Percentiles rank a stretch among this genome's conserved stretches.
Evolutionary conservation across 306 rosid genomes (phyloP).

Genomic region (Alnus glutinosa): DNA sequence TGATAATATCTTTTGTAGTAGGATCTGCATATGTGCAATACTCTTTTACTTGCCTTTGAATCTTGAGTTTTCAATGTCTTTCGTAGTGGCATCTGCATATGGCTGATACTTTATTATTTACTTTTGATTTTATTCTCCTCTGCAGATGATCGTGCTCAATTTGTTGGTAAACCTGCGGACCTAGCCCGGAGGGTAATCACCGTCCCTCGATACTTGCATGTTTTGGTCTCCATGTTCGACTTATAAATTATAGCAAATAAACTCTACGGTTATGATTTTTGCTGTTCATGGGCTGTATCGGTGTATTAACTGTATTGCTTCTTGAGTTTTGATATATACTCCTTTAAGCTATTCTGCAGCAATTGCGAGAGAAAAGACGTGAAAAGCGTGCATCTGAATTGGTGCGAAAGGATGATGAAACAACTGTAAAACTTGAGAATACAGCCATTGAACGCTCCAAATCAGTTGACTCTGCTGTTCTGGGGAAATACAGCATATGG

Average conservation of each 20-base stretch:
- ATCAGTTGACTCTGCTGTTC: constrained; percentile 72
- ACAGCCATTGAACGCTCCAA: constrained; percentile 84
- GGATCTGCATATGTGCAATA: constrained; percentile 6
- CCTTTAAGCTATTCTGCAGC: constrained; percentile 54
- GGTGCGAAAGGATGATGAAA: constrained; percentile 59
- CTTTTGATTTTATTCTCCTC: constrained; percentile 20
- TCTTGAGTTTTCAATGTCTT: background rate
- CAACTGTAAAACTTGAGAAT: constrained; percentile 72
- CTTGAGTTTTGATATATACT: constrained; percentile 11
- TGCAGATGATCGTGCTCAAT: constrained; percentile 45
- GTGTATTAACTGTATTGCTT: background rate
- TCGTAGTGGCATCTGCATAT: background rate
- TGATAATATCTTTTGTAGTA: constrained; percentile 30
- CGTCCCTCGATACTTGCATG: constrained; percentile 22
- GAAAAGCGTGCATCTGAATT: constrained; percentile 76
- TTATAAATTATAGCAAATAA: background rate
- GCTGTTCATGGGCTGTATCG: constrained; percentile 1
- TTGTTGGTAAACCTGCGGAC: constrained; percentile 42
- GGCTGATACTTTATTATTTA: constrained; percentile 13
- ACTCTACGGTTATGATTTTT: background rate
- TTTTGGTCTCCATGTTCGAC: background rate
- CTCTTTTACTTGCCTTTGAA: constrained; percentile 13
- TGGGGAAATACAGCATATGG: constrained; percentile 92
- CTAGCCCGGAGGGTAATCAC: constrained; percentile 73
- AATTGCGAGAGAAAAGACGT: constrained; percentile 63